A percentile compares a stretch with the other conserved stretches of the same genome.
Evolutionary conservation across 2,329 filamentous ascomycete genomes (phyloP).

Genomic region (Hysterium pulicare): DNA sequence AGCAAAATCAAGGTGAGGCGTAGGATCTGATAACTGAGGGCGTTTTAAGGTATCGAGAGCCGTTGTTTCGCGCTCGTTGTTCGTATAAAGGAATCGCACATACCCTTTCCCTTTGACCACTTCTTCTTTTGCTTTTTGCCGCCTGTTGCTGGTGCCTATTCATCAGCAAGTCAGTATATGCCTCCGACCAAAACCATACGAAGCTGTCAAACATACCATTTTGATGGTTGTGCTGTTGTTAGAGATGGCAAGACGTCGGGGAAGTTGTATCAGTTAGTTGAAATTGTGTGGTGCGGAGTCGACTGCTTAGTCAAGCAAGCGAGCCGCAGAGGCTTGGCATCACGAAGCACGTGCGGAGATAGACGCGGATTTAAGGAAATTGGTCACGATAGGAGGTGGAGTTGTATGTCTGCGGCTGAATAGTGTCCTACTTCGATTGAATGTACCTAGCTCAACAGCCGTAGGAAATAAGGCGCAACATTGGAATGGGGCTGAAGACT

Average conservation of each 20-base stretch:
- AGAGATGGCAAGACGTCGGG: constrained; percentile 20
- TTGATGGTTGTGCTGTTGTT: constrained; percentile 40
- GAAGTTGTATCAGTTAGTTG: constrained; percentile 3
- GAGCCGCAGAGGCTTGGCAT: neutral
- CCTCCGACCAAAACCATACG: constrained; percentile 1
- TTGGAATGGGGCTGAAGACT: no score
- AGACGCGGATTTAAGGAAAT: no score
- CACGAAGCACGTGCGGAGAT: no score
- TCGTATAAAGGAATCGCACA: constrained; percentile 32
- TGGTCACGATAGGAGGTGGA: no score
- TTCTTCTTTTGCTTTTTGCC: constrained; percentile 83
- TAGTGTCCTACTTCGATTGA: no score
- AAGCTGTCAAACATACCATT: constrained; percentile 33
- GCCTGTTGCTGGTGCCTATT: constrained; percentile 56
- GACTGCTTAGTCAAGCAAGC: neutral
- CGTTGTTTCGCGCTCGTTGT: neutral
- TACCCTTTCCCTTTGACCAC: constrained; percentile 65
- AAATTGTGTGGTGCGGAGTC: constrained; percentile 3
- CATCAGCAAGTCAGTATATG: constrained; percentile 2
- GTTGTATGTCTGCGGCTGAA: no score
- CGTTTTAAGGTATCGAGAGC: neutral
- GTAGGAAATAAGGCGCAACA: no score
- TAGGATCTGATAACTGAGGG: no score
- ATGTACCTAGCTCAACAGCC: no score
- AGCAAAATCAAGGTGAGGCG: neutral